Percentiles rank a stretch among this genome's conserved stretches.
Evolutionary conservation across 805 yeast species (phyloP).

Genomic region (Starmera amethionina): DNA sequence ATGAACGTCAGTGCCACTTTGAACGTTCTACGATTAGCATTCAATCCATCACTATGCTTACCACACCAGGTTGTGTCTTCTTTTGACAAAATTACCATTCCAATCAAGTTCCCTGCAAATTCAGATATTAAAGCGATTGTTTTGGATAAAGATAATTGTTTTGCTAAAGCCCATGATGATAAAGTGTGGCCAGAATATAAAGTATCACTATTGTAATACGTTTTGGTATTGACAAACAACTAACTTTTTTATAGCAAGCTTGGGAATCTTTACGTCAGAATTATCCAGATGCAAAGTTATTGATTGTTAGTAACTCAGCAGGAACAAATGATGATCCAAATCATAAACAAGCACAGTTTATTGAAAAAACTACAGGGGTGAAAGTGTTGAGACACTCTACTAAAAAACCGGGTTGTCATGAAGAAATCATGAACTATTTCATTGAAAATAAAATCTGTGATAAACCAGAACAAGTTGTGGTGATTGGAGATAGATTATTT

Average conservation of each 20-base stretch:
- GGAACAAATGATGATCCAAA: slow-evolving; percentile 72
- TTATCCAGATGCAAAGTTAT: slow-evolving; percentile 54
- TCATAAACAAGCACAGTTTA: slow-evolving; percentile 45
- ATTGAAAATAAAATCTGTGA: slow-evolving; percentile 29
- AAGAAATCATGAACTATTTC: slow-evolving; percentile 58
- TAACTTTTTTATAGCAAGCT: slow-evolving; percentile 15
- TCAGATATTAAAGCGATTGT: slow-evolving; percentile 58
- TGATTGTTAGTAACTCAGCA: slow-evolving; percentile 88
- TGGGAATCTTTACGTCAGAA: slow-evolving; percentile 46
- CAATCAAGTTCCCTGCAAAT: slow-evolving; percentile 28
- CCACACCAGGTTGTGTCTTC: slow-evolving; percentile 52
- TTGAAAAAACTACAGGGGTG: slow-evolving; percentile 61
- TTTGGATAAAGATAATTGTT: slow-evolving; percentile 91
- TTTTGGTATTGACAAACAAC: slow-evolving; percentile 1
- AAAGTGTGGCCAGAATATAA: slow-evolving; percentile 69
- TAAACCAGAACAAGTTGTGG: slow-evolving; percentile 57
- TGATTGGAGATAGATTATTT: slow-evolving; percentile 84
- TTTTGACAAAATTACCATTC: slow-evolving; percentile 52
- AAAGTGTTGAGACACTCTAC: slow-evolving; percentile 60
- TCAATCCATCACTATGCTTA: slow-evolving; percentile 56
- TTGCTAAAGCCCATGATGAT: slow-evolving; percentile 75
- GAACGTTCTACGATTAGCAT: slow-evolving; percentile 48
- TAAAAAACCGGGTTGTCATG: slow-evolving; percentile 75
- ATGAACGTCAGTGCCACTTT: slow-evolving; percentile 75
- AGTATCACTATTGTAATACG: slow-evolving; percentile 8